These are phyloP conservation scores for Sporopachydermia cereana DNA, from an alignment of 1,139 yeast species.

Conservation along the genomic window DNA sequence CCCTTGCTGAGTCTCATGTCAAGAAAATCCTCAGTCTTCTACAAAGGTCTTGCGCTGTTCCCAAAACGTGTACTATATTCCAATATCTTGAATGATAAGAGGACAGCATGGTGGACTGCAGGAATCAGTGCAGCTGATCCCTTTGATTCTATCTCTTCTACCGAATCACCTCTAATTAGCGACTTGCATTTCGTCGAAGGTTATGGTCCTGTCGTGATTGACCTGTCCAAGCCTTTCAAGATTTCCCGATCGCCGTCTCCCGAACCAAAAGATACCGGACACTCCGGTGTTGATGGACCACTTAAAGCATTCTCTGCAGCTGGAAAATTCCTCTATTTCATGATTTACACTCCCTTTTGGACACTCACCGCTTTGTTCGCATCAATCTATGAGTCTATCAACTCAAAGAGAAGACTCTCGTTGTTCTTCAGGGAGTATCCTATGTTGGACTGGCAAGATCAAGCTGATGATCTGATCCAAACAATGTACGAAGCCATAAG, in stretches of 20 bases:
- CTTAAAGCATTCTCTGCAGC: not conserved
- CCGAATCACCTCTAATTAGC: conserved; percentile 18
- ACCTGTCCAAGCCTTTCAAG: conserved; percentile 28
- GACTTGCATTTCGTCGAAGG: conserved; percentile 35
- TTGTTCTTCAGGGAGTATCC: conserved; percentile 22
- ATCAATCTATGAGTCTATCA: conserved; percentile 17
- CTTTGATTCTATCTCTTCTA: conserved; percentile 21
- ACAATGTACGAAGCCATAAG: conserved; percentile 19
- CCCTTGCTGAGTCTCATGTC: conserved; percentile 62
- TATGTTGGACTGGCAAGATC: conserved; percentile 33
- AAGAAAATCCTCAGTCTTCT: conserved; percentile 47
- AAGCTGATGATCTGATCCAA: conserved; percentile 41
- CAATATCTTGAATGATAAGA: conserved; percentile 63
- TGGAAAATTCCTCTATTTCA: conserved; percentile 18
- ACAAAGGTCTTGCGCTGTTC: conserved; percentile 42
- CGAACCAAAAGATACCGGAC: not conserved
- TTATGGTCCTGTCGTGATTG: conserved; percentile 45
- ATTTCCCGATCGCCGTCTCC: conserved; percentile 6
- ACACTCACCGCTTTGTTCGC: conserved; percentile 16
- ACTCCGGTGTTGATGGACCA: too few relatives aligned
- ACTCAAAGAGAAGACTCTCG: conserved; percentile 23
- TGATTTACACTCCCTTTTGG: conserved; percentile 45
- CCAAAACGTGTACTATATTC: conserved; percentile 49
- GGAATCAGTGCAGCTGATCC: conserved; percentile 60
- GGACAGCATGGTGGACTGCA: conserved; percentile 77